phyloP scores from a whole-genome alignment of 768 basidiomycete genomes.

The Cystobasidium ongulense region DNA sequence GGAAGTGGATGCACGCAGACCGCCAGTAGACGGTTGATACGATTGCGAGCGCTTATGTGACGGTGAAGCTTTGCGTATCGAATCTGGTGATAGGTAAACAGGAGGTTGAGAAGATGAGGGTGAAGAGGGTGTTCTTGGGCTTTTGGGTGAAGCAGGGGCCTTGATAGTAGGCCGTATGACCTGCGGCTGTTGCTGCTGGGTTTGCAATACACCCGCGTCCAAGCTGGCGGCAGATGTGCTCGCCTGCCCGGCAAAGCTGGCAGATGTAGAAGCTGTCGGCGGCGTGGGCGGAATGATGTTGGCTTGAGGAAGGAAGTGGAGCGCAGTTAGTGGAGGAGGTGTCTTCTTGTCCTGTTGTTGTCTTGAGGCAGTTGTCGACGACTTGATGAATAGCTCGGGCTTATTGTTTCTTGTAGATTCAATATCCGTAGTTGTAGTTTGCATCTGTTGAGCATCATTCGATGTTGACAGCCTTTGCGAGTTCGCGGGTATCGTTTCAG shows the following conservation, averaged over 20 bases:
- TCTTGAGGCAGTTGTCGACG: not conserved
- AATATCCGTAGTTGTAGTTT: too few species aligned
- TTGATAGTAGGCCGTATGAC: not conserved
- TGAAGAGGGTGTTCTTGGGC: not conserved
- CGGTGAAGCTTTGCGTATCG: not conserved
- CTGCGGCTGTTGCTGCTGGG: not conserved
- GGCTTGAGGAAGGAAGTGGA: not conserved
- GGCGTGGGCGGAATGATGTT: slow-evolving; percentile 14
- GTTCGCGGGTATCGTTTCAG: not conserved
- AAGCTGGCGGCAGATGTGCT: not conserved
- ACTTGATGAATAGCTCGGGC: not conserved
- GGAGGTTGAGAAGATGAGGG: not conserved
- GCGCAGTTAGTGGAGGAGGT: not conserved
- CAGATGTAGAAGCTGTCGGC: slow-evolving; percentile 11
- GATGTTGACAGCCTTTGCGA: not conserved
- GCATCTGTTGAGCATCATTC: too few species aligned
- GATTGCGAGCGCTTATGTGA: slow-evolving; percentile 11
- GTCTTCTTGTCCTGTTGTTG: not conserved
- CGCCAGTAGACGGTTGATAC: not conserved
- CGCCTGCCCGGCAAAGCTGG: not conserved
- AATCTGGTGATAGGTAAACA: not conserved
- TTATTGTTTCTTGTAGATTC: not conserved
- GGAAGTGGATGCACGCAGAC: not conserved
- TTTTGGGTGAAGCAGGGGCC: not conserved
- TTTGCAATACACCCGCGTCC: not conserved